These are phyloP conservation scores for Chrysanthemum makinoi DNA, from an alignment of 129 eudicot genomes.

Conservation along the genomic window DNA sequence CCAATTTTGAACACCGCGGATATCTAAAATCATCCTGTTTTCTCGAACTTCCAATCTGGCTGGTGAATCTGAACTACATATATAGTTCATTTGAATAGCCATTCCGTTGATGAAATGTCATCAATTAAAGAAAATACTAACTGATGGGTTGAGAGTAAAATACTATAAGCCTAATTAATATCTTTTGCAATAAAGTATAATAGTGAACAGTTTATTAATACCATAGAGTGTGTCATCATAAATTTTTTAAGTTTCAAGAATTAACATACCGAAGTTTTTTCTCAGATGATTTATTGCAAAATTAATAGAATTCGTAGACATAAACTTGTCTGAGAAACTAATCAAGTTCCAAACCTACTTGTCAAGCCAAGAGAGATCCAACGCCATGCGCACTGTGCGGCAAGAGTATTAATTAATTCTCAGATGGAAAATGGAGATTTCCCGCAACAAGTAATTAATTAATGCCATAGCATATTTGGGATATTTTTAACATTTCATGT, in stretches of 20 bases:
- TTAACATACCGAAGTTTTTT: too few species aligned
- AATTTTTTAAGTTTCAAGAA: too few species aligned
- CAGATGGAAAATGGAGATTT: constrained; percentile 74
- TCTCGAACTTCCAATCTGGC: too few species aligned
- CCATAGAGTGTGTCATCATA: too few species aligned
- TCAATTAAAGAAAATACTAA: too few species aligned
- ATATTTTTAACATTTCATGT: background rate
- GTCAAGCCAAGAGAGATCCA: constrained; percentile 72
- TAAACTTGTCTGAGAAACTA: background rate
- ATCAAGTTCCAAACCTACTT: constrained; percentile 1
- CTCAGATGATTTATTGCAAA: background rate
- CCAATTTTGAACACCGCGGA: too few species aligned
- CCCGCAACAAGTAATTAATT: constrained; percentile 49
- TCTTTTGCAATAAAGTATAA: background rate
- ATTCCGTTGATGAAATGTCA: too few species aligned
- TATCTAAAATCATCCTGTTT: too few species aligned
- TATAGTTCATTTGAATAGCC: too few species aligned
- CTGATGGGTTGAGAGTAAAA: too few species aligned
- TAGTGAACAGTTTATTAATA: background rate
- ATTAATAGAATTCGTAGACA: background rate
- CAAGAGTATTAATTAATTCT: constrained; percentile 53
- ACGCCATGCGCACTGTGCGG: constrained; percentile 71
- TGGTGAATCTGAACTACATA: too few species aligned
- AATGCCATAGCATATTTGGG: background rate
- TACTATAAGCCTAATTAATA: background rate